phyloP scores from a whole-genome alignment of 805 yeast species.

The Wickerhamomyces bovis region DNA sequence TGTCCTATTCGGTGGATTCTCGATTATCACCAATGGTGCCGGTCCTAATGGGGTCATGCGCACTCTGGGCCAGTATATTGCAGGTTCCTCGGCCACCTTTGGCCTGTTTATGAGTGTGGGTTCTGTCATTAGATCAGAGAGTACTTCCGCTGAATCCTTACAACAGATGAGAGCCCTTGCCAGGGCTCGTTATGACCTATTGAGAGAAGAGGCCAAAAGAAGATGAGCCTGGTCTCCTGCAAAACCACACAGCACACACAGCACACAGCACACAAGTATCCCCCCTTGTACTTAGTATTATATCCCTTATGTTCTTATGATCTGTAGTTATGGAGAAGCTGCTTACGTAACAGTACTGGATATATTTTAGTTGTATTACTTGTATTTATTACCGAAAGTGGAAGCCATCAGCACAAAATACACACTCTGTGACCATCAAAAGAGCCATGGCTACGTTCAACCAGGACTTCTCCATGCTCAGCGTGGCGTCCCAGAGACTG shows the following conservation, averaged over 20 bases:
- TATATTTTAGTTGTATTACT: too few species aligned
- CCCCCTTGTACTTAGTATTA: not conserved
- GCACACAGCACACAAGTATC: too few species aligned
- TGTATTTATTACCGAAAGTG: too few species aligned
- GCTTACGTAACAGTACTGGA: too few species aligned
- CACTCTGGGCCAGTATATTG: slow-evolving; percentile 92
- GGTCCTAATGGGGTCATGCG: slow-evolving; percentile 97
- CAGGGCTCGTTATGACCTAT: slow-evolving; percentile 33
- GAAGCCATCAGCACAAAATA: too few species aligned
- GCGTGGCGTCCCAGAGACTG: slow-evolving; percentile 68
- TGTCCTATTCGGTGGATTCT: slow-evolving; percentile 87
- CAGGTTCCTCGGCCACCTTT: slow-evolving; percentile 94
- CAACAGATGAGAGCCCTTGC: slow-evolving; percentile 35
- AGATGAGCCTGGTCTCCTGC: slow-evolving; percentile 1
- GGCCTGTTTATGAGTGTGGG: slow-evolving; percentile 97
- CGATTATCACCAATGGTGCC: slow-evolving; percentile 90
- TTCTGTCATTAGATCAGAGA: slow-evolving; percentile 80
- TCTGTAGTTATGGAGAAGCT: not conserved
- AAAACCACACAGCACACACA: too few species aligned
- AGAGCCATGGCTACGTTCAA: slow-evolving; percentile 31
- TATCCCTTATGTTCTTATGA: not conserved
- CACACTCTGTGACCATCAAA: too few species aligned
- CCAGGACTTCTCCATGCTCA: slow-evolving; percentile 61
- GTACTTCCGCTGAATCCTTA: slow-evolving; percentile 19
- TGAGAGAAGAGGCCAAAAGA: slow-evolving; percentile 21